Conservation (phyloP, 1,284 basidiomycete genomes). For the Athelia sp. region DNA sequence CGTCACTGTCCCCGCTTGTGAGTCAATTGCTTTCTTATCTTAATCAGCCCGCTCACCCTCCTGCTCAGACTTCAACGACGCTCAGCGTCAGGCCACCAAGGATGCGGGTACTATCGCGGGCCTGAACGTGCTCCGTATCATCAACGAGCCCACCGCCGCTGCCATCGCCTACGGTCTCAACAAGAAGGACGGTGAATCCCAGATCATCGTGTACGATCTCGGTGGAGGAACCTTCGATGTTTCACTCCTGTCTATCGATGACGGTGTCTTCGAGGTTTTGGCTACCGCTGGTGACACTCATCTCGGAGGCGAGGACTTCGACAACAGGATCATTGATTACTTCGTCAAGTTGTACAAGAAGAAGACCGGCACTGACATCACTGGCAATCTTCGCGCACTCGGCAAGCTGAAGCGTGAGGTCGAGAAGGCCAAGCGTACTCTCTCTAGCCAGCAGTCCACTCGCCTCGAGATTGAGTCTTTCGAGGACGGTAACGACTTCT, state of each 20-base stretch:
- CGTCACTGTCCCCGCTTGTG: slow-evolving; percentile 94
- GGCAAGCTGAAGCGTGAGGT: slow-evolving; percentile 98
- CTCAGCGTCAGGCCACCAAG: slow-evolving; percentile 98
- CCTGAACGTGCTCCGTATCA: slow-evolving; percentile 94
- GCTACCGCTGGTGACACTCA: slow-evolving; percentile 99
- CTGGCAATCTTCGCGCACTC: slow-evolving; percentile 83
- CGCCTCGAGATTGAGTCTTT: slow-evolving; percentile 91
- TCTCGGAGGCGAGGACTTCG: slow-evolving; percentile 99
- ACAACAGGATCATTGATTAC: slow-evolving; percentile 93
- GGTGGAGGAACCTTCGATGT: slow-evolving; percentile 99
- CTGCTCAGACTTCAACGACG: slow-evolving; percentile 87
- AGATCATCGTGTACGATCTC: slow-evolving; percentile 98
- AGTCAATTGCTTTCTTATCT: slow-evolving; percentile 15
- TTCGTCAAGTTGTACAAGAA: slow-evolving; percentile 93
- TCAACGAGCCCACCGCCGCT: slow-evolving; percentile 98
- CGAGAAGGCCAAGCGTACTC: slow-evolving; percentile 98
- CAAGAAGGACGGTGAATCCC: slow-evolving; percentile 90
- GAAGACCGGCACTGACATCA: slow-evolving; percentile 90
- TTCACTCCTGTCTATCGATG: slow-evolving; percentile 94
- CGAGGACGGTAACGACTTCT: slow-evolving; percentile 95
- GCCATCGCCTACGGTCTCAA: slow-evolving; percentile 98
- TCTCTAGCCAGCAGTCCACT: slow-evolving; percentile 86
- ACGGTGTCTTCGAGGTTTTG: slow-evolving; percentile 97
- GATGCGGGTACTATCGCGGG: slow-evolving; percentile 97
- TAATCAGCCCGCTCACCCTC: slow-evolving; percentile 3